These are phyloP conservation scores for Plasmodium blacklocki DNA, from an alignment of 169 alveolate species.

Conservation along the genomic window DNA sequence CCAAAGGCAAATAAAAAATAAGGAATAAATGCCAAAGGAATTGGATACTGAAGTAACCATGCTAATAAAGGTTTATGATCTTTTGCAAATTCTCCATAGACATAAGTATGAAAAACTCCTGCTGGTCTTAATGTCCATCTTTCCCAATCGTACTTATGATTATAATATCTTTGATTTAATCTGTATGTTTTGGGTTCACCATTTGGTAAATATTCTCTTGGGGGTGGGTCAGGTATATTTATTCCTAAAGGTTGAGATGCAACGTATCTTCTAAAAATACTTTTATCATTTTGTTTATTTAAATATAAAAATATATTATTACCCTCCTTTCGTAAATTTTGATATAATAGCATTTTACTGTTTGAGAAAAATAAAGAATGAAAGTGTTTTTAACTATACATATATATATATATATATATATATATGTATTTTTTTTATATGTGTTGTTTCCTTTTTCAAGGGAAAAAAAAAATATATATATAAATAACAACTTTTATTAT, in stretches of 20 bases:
- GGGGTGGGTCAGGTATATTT: constrained; percentile 91
- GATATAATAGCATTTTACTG: too few relatives aligned
- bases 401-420: too few relatives aligned
- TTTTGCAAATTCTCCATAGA: constrained; percentile 90
- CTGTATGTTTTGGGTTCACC: constrained; percentile 90
- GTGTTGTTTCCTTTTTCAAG: too few relatives aligned
- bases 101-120: constrained; percentile 91
- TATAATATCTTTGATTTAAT: constrained; percentile 84
- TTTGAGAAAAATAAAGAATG: too few relatives aligned
- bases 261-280: constrained; percentile 43
- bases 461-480: too few relatives aligned
- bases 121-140: constrained; percentile 90
- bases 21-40: constrained; percentile 84
- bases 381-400: too few relatives aligned
- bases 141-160: constrained; percentile 91
- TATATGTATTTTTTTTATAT: too few relatives aligned
- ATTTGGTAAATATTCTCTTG: constrained; percentile 88
- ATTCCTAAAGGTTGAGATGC: constrained; percentile 78
- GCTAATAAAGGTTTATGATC: constrained; percentile 86
- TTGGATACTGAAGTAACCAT: constrained; percentile 84
- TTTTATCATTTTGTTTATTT: constrained; percentile 7
- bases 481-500: too few relatives aligned
- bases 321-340: too few relatives aligned
- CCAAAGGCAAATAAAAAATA: constrained; percentile 80
- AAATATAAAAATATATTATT: too few relatives aligned